phyloP scores from a whole-genome alignment of 257 asterid species.

The Scutellaria baicalensis region DNA sequence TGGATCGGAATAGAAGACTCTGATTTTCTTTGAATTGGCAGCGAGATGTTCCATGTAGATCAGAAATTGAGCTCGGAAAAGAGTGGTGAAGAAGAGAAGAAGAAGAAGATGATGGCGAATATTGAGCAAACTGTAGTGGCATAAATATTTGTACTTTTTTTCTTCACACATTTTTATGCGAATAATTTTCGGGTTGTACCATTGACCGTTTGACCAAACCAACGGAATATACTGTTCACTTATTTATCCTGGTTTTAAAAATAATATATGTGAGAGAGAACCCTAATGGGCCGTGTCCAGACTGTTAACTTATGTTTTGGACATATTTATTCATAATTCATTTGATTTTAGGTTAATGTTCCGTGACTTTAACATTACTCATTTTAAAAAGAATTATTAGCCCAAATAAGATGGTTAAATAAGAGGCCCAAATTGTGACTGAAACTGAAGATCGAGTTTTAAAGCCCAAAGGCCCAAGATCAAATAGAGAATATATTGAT shows the following conservation, averaged over 20 bases:
- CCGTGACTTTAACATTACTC: too few relatives aligned
- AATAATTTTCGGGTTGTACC: not conserved
- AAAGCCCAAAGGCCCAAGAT: too few relatives aligned
- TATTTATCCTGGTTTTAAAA: not conserved
- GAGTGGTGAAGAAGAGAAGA: not conserved
- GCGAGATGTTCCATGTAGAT: not conserved
- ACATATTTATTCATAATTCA: too few relatives aligned
- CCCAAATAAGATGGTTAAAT: too few relatives aligned
- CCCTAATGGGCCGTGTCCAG: slow-evolving; percentile 14
- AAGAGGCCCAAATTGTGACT: too few relatives aligned
- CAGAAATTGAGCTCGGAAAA: too few relatives aligned
- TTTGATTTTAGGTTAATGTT: too few relatives aligned
- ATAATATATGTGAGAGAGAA: not conserved
- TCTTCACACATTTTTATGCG: not conserved
- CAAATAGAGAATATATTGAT: too few relatives aligned
- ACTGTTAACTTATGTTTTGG: too few relatives aligned
- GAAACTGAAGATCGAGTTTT: too few relatives aligned
- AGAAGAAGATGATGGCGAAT: too few relatives aligned
- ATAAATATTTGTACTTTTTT: not conserved
- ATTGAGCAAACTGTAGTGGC: not conserved
- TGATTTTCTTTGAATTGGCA: slow-evolving; percentile 8
- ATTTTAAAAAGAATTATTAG: too few relatives aligned
- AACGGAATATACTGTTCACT: slow-evolving; percentile 9
- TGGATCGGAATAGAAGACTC: slow-evolving; percentile 39
- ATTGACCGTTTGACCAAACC: not conserved